Percentiles rank a stretch among this genome's conserved stretches.
Evolutionary conservation across 2,329 filamentous ascomycete genomes (phyloP).

Genomic region (Delphinella strobiligena): DNA sequence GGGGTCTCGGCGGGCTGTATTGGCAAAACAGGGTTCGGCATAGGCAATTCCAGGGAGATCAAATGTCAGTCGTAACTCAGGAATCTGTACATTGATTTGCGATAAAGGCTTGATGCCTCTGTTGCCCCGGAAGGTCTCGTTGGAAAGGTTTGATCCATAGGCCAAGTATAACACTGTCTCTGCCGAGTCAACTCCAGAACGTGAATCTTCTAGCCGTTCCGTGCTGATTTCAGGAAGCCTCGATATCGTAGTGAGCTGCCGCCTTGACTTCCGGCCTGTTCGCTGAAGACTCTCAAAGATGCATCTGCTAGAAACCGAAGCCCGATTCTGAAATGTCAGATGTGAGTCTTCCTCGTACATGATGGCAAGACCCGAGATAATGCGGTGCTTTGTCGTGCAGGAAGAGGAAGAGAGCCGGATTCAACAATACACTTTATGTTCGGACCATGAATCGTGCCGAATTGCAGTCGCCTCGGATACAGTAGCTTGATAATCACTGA

Average conservation of each 20-base stretch:
- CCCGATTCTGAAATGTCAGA: background rate
- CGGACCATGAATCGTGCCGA: too few relatives aligned
- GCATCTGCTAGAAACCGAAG: background rate
- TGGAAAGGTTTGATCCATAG: constrained; percentile 81
- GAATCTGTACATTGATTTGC: constrained; percentile 69
- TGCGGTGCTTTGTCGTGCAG: too few relatives aligned
- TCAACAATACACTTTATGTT: too few relatives aligned
- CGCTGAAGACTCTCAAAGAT: constrained; percentile 1
- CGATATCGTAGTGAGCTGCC: background rate
- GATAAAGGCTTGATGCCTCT: constrained; percentile 74
- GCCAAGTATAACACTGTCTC: constrained; percentile 37
- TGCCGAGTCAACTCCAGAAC: constrained; percentile 2
- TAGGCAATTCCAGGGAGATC: constrained; percentile 80
- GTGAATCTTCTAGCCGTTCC: constrained; percentile 5
- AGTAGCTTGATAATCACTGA: too few relatives aligned
- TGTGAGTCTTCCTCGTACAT: background rate
- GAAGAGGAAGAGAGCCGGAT: too few relatives aligned
- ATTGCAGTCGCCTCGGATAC: too few relatives aligned
- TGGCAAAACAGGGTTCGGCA: constrained; percentile 83
- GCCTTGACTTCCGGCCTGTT: background rate
- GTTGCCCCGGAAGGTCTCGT: constrained; percentile 64
- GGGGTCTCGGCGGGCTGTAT: constrained; percentile 51
- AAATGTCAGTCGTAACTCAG: constrained; percentile 67
- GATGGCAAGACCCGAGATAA: too few relatives aligned
- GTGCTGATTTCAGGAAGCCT: constrained; percentile 2